These are phyloP conservation scores for Clohesyomyces aquaticus DNA, from an alignment of 495 filamentous ascomycete species.

Conservation along the genomic window DNA sequence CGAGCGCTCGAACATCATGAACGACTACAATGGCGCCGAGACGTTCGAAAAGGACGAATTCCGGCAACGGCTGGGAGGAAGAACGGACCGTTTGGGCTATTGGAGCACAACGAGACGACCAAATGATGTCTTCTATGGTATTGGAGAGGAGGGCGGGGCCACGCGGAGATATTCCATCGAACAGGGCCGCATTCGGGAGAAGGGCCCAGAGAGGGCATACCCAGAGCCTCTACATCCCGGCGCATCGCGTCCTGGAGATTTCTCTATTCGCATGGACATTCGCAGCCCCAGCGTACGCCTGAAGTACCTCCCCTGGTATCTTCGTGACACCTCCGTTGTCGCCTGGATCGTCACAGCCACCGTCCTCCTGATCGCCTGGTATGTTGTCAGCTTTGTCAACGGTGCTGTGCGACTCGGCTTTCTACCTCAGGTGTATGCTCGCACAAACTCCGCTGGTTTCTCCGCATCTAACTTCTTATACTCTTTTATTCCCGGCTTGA, in stretches of 20 bases:
- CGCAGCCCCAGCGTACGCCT: constrained; percentile 57
- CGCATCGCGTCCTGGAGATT: constrained; percentile 24
- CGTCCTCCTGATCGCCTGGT: constrained; percentile 69
- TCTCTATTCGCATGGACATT: constrained; percentile 48
- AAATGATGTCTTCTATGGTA: constrained; percentile 64
- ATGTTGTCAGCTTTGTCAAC: constrained; percentile 70
- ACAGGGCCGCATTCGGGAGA: constrained; percentile 48
- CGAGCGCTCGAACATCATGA: constrained; percentile 75
- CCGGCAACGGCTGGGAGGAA: constrained; percentile 50
- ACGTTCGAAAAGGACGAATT: constrained; percentile 55
- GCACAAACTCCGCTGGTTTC: constrained; percentile 66
- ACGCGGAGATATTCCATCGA: constrained; percentile 61
- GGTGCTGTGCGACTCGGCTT: constrained; percentile 70
- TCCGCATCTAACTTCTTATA: constrained; percentile 87
- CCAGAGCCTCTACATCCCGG: constrained; percentile 6
- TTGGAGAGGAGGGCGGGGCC: constrained; percentile 64
- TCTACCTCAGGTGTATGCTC: constrained; percentile 64
- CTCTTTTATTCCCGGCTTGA: constrained; percentile 76
- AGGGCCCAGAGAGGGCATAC: constrained; percentile 31
- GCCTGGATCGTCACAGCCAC: constrained; percentile 65
- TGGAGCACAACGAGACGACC: constrained; percentile 68
- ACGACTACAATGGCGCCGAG: constrained; percentile 67
- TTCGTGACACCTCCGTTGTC: constrained; percentile 65
- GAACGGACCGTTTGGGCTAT: constrained; percentile 74
- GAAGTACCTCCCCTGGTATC: constrained; percentile 78